These are phyloP conservation scores for Cryptosporidium parvum DNA, from an alignment of 169 alveolate genomes.

Conservation along the genomic window DNA sequence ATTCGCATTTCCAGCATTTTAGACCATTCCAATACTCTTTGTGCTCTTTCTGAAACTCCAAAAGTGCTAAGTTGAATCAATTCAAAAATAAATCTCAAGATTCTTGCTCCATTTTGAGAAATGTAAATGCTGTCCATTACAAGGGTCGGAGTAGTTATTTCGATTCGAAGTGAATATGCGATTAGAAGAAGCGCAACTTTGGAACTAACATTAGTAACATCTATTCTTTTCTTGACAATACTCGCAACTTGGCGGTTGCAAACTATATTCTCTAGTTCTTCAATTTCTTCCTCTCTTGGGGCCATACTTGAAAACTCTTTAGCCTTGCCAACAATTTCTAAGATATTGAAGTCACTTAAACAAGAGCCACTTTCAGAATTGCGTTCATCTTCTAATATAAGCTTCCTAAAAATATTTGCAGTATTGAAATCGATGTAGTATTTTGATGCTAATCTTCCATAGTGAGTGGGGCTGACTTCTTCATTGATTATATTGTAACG, in stretches of 20 bases:
- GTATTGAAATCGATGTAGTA: constrained; percentile 88
- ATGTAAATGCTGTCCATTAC: constrained; percentile 93
- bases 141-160: constrained; percentile 89
- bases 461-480: constrained; percentile 85
- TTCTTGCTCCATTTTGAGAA: constrained; percentile 93
- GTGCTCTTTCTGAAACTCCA: constrained; percentile 86
- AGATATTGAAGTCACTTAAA: constrained; percentile 78
- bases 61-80: constrained; percentile 83
- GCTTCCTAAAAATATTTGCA: constrained; percentile 81
- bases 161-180: constrained; percentile 86
- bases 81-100: constrained; percentile 91
- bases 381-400: constrained; percentile 74
- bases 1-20: constrained; percentile 87
- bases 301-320: constrained; percentile 88
- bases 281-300: constrained; percentile 88
- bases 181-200: constrained; percentile 89
- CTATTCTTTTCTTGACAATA: constrained; percentile 76
- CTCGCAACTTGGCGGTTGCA: constrained; percentile 77
- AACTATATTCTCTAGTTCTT: constrained; percentile 82
- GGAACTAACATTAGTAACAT: constrained; percentile 77
- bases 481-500: constrained; percentile 83
- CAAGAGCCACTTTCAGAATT: constrained; percentile 33
- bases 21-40: constrained; percentile 86
- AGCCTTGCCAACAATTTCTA: constrained; percentile 82
- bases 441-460: constrained; percentile 91